phyloP scores from a whole-genome alignment of 2,329 filamentous ascomycete genomes.

The Monosporascus ibericus region DNA sequence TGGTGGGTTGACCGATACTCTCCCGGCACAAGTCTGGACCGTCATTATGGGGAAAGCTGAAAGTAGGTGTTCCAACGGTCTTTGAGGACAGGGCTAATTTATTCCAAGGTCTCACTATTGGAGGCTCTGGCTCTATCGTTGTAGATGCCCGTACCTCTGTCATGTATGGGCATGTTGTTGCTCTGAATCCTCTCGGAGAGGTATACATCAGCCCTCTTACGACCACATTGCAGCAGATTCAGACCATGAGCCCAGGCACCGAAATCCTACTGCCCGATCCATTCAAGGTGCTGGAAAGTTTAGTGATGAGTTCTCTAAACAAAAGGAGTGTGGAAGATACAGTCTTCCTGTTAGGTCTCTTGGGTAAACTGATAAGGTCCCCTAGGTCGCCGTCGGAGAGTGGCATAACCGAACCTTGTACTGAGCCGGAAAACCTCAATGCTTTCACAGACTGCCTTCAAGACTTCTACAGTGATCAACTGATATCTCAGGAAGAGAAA shows the following conservation, averaged over 20 bases:
- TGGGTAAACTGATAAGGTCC: too few species aligned
- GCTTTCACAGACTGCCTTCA: too few species aligned
- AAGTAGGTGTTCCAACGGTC: neutral
- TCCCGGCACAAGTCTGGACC: too few species aligned
- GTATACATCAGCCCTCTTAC: slow-evolving; percentile 1
- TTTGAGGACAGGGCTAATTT: neutral
- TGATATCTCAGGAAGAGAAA: too few species aligned
- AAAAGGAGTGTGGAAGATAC: too few species aligned
- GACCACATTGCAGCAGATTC: neutral
- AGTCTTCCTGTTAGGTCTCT: too few species aligned
- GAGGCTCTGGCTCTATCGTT: slow-evolving; percentile 1
- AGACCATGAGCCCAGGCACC: neutral
- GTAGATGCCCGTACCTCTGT: neutral
- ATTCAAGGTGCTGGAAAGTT: neutral
- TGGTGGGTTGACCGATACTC: too few species aligned
- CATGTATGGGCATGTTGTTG: slow-evolving; percentile 2
- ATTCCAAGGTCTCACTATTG: neutral
- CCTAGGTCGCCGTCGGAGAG: too few species aligned
- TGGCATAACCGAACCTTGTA: too few species aligned
- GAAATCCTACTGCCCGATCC: neutral
- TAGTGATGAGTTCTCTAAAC: too few species aligned
- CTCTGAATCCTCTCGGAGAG: neutral
- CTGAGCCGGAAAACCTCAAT: too few species aligned
- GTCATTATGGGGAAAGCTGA: neutral
- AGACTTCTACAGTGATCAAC: too few species aligned